phyloP scores from a whole-genome alignment of 2,329 filamentous ascomycete genomes.

The Phaeophleospora eucalypticola region DNA sequence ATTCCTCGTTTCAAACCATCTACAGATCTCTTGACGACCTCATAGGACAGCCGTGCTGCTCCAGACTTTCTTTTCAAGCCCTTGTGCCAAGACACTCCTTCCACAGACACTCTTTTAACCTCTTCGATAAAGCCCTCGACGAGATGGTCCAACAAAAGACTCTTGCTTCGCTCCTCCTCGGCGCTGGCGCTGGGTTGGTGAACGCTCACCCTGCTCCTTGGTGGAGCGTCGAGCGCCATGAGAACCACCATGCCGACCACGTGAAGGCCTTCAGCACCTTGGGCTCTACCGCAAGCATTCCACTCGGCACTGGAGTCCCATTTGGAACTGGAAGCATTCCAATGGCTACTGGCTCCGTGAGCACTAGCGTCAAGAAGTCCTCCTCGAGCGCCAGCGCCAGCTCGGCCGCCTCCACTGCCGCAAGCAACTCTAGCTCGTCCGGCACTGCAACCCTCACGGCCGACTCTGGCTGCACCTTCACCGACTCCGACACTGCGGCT shows the following conservation, averaged over 20 bases:
- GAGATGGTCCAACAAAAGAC: slow-evolving; percentile 18
- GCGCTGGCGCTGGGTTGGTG: slow-evolving; percentile 17
- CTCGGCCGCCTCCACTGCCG: slow-evolving; percentile 1
- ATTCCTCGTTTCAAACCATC: slow-evolving; percentile 9
- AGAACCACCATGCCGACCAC: slow-evolving; percentile 6
- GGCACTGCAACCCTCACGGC: slow-evolving; percentile 7
- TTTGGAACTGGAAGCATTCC: slow-evolving; percentile 3
- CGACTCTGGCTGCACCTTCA: slow-evolving; percentile 18
- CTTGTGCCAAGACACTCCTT: slow-evolving; percentile 11
- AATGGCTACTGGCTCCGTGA: neutral
- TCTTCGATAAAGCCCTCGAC: neutral
- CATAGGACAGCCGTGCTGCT: slow-evolving; percentile 14
- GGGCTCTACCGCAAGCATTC: slow-evolving; percentile 4
- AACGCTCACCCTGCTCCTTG: slow-evolving; percentile 10
- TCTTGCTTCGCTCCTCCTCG: slow-evolving; percentile 15
- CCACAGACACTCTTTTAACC: slow-evolving; percentile 1
- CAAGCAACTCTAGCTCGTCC: neutral
- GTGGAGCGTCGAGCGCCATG: slow-evolving; percentile 3
- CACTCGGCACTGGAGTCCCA: slow-evolving; percentile 8
- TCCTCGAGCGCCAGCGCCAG: slow-evolving; percentile 1
- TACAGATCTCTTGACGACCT: slow-evolving; percentile 10
- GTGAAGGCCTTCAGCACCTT: neutral
- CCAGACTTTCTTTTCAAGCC: slow-evolving; percentile 13
- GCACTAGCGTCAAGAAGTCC: slow-evolving; percentile 1
- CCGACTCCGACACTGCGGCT: slow-evolving; percentile 14